Evolutionary conservation across 768 basidiomycete genomes (phyloP), one percentile per base, ranked within the genome.

Genomic region (Mycena metata): DNA sequence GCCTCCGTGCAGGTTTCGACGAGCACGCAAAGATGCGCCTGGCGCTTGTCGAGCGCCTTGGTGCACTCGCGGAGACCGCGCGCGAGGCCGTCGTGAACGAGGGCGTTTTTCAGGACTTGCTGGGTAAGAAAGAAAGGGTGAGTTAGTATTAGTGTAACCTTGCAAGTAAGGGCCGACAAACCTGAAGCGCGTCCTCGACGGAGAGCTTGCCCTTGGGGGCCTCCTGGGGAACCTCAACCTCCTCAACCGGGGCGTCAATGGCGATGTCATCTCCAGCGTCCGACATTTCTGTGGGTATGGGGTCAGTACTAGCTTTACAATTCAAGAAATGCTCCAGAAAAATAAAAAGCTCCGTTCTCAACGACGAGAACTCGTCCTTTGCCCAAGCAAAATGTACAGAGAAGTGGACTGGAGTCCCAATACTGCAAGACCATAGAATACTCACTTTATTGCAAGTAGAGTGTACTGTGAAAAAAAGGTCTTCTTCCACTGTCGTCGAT

Each of bases 1-100:
- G 96, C 94, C 85, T 99, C 97, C 60, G 94, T 96, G 88, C 96
- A 98, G 64, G 96, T 96, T 90, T 99, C 97, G 79, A 98, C 96
- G 77, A 99, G 92, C 69, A 99, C 96, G 84, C 97, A 99, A 54
- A 99, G 88, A 82, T 99, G 97, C 64, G 96, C 97, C 87, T 96
- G 95, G 76, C 96, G 92, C 86, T 96, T 98, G 89, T 99, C 97
- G 74, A 99, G 88, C 69, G 97, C 95, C 88, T 99, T 99, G 79
- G 97, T 93, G 78, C 90, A 92, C 86, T 99, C 97, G 73, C 96
- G 95, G 73, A 99, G 92, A 82, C 97, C 97, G 72, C 97, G 94
- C 68, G 97, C 95, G 69, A 99, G 96, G 78, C 97, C 96, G 79
- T 99, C 97, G 85, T 98, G 96, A 73, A 96, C 91, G 76, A 99